Conservation (phyloP, 2,329 filamentous ascomycete species). For the Juglanconis oblonga region DNA sequence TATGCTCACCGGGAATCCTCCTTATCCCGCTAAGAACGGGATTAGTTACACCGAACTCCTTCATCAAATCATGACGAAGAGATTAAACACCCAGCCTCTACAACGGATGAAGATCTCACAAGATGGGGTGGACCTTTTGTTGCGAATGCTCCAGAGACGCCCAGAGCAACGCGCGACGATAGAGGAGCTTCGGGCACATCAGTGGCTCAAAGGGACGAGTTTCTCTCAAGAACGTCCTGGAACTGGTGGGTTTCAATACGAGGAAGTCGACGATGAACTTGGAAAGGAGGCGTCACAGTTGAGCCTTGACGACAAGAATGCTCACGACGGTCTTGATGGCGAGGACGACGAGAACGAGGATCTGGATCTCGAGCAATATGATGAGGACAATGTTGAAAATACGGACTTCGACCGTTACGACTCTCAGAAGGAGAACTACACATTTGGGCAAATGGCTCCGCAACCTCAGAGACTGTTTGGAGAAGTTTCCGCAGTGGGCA, state of each 20-base stretch:
- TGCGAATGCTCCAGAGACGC: slow-evolving; percentile 76
- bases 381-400: slow-evolving; percentile 31
- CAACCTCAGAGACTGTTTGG: slow-evolving; percentile 48
- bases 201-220: slow-evolving; percentile 60
- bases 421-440: slow-evolving; percentile 76
- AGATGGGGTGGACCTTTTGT: slow-evolving; percentile 69
- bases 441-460: slow-evolving; percentile 51
- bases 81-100: slow-evolving; percentile 66
- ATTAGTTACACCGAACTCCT: slow-evolving; percentile 77
- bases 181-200: slow-evolving; percentile 63
- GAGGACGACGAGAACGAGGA: slow-evolving; percentile 22
- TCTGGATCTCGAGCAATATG: slow-evolving; percentile 15
- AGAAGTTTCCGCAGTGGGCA: slow-evolving; percentile 55
- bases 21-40: slow-evolving; percentile 75
- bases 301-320: slow-evolving; percentile 50
- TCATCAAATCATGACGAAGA: slow-evolving; percentile 78
- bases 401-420: slow-evolving; percentile 52
- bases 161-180: slow-evolving; percentile 76
- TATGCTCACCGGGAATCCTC: slow-evolving; percentile 73
- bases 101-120: slow-evolving; percentile 57
- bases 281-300: slow-evolving; percentile 61
- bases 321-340: slow-evolving; percentile 24
- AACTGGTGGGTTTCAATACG: slow-evolving; percentile 48
- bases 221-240: slow-evolving; percentile 29
- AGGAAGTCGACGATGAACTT: slow-evolving; percentile 60